These are phyloP conservation scores for Curvularia verruculosa DNA, from an alignment of 2,329 filamentous ascomycete species.

Conservation along the genomic window DNA sequence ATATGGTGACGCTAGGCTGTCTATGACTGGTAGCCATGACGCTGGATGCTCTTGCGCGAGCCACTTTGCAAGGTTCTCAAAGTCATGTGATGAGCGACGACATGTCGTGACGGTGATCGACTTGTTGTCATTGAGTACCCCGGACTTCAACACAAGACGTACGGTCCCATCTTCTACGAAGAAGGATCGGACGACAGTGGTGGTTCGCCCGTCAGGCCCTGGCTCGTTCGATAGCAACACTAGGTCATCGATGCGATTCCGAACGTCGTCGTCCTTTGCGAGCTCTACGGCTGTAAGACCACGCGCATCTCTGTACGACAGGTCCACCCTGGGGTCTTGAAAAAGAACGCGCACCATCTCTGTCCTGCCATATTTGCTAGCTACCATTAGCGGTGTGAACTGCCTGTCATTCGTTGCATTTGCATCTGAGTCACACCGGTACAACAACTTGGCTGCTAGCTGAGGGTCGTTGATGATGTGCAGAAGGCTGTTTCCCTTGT, in stretches of 20 bases:
- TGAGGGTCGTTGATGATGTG: slow-evolving; percentile 90
- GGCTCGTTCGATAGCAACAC: slow-evolving; percentile 73
- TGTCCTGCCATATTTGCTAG: slow-evolving; percentile 95
- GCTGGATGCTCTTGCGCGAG: slow-evolving; percentile 89
- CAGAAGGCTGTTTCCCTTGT: slow-evolving; percentile 91
- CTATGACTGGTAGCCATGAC: slow-evolving; percentile 86
- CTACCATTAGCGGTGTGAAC: slow-evolving; percentile 96
- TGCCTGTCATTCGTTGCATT: slow-evolving; percentile 94
- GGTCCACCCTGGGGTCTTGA: slow-evolving; percentile 83
- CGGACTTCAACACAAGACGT: slow-evolving; percentile 91
- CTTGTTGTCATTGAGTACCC: slow-evolving; percentile 78
- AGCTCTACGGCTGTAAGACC: slow-evolving; percentile 94
- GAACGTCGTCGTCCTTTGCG: slow-evolving; percentile 96
- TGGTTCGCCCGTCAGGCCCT: slow-evolving; percentile 78
- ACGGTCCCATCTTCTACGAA: slow-evolving; percentile 97
- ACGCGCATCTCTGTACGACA: slow-evolving; percentile 80
- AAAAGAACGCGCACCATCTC: slow-evolving; percentile 92
- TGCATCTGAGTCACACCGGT: slow-evolving; percentile 89
- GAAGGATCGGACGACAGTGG: slow-evolving; percentile 91
- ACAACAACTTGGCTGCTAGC: slow-evolving; percentile 75
- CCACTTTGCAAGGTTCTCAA: slow-evolving; percentile 85
- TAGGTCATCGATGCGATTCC: slow-evolving; percentile 94
- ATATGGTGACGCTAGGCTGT: slow-evolving; percentile 82
- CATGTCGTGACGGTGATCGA: slow-evolving; percentile 95
- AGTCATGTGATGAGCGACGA: slow-evolving; percentile 83